Percentiles rank a stretch among this genome's conserved stretches.
phyloP scores from a whole-genome alignment of 805 yeast species.

The Wickerhamomyces pijperi region DNA sequence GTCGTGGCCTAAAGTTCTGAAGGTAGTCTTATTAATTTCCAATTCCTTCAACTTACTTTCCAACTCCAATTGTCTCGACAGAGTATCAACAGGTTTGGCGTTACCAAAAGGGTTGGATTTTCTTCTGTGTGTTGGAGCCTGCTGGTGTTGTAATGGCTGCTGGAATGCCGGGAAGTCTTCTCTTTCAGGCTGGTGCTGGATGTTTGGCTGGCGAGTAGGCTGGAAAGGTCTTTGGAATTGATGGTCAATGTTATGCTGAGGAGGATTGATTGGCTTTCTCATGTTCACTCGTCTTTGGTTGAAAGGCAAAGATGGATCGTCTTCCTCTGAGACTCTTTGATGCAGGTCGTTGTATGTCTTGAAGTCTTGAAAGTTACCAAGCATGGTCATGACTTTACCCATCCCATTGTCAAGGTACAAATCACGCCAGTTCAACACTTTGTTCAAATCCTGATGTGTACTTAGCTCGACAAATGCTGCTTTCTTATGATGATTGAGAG shows the following conservation, averaged over 20 bases:
- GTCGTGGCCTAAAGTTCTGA: conserved; percentile 15
- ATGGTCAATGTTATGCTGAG: background rate
- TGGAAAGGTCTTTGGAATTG: background rate
- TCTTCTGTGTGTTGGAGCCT: conserved; percentile 1
- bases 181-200: too few relatives aligned
- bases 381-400: conserved; percentile 20
- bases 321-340: conserved; percentile 10
- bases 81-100: conserved; percentile 78
- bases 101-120: conserved; percentile 69
- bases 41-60: conserved; percentile 35
- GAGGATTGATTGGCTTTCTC: background rate
- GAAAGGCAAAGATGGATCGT: conserved; percentile 15
- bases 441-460: conserved; percentile 39
- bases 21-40: conserved; percentile 34
- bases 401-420: conserved; percentile 30
- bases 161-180: background rate
- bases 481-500: conserved; percentile 28
- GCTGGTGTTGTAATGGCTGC: conserved; percentile 1
- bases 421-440: conserved; percentile 55
- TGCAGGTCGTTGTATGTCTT: conserved; percentile 14
- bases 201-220: too few relatives aligned
- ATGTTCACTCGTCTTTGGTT: conserved; percentile 1
- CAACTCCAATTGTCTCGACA: conserved; percentile 51
- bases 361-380: conserved; percentile 18
- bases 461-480: conserved; percentile 54